A percentile compares a stretch with the other conserved stretches of the same genome.
Evolutionary conservation across 78 protist genomes (phyloP).

Genomic region (Dictyostelium citrinum): DNA sequence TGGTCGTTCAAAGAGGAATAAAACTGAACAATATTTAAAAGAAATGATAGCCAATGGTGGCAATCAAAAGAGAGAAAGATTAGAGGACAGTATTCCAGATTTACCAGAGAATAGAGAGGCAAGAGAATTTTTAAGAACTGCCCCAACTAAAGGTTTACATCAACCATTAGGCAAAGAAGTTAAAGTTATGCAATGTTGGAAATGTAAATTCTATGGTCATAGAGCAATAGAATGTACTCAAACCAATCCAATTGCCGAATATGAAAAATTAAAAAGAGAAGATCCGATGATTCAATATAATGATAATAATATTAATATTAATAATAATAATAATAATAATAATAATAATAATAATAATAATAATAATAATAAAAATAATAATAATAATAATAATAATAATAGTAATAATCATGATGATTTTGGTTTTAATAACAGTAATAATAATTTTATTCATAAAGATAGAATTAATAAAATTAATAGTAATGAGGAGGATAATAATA

Average conservation of each 20-base stretch:
- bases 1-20: background rate
- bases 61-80: background rate
- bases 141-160: conserved; percentile 69
- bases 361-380: background rate
- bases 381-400: background rate
- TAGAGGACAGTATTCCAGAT: conserved; percentile 60
- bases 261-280: background rate
- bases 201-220: conserved; percentile 61
- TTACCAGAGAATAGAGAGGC: conserved; percentile 58
- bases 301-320: background rate
- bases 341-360: background rate
- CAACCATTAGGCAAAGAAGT: conserved; percentile 74
- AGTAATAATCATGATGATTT: background rate
- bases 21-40: background rate
- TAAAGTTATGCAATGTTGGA: conserved; percentile 77
- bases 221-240: conserved; percentile 40
- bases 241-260: background rate
- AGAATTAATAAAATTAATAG: background rate
- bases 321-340: background rate
- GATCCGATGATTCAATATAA: conserved; percentile 41
- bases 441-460: background rate
- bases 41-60: background rate
- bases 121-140: conserved; percentile 58
- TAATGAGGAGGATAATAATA: too few relatives aligned
- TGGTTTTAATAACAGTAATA: too few relatives aligned